Base-by-base conservation (phyloP, 305 asterid species). In the Solanum hybrid region DNA sequence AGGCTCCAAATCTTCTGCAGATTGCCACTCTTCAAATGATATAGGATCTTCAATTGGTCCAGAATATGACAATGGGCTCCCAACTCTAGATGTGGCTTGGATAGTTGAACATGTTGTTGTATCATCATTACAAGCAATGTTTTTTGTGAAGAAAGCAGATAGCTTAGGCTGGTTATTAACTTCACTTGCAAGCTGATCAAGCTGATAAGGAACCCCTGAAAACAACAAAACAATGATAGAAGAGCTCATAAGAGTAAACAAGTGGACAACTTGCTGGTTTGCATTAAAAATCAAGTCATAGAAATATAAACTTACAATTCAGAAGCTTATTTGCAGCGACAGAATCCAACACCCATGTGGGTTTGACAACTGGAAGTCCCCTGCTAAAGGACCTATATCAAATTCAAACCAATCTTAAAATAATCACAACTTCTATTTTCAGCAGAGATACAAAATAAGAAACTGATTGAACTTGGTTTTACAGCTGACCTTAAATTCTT, bases 291-390 rank as follows among this genome's bases (percentile, higher is more conserved):
- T 38, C 72, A 34, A 45, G 72, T 56, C 31, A 42, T 6, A 66
- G 34, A 27, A 89, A 85, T 38, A 72, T 82, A 77, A 90, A 93
- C 99, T 91, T 94, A 96, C 99, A 97, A 91, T 93, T 95, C 90
- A 97, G 94, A 92, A 96, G 98, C 92, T 93, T 95, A 88, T 94
- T 93, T 76, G 99, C 98, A 92, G 95, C 95, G 85, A 96, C 94
- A 71, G 96, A 97, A 91, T 95, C 99, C 93, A 95, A 87, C 90
- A 97, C 93, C 99, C 99, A 97, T 36, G 95, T 90, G 40, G 99
- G 98, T 92, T 97, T 97, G 88, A 97, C 98, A 51, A 97, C 95
- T 81, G 99, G 99, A 90, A 97, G 98, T 76, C 99, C 99, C 89
- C 98, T 91, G 89, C 99, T 96, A 93, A 97, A 97, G 72, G 98